Conservation (phyloP, 2,329 filamentous ascomycete genomes). For the Aureobasidium pullulans region DNA sequence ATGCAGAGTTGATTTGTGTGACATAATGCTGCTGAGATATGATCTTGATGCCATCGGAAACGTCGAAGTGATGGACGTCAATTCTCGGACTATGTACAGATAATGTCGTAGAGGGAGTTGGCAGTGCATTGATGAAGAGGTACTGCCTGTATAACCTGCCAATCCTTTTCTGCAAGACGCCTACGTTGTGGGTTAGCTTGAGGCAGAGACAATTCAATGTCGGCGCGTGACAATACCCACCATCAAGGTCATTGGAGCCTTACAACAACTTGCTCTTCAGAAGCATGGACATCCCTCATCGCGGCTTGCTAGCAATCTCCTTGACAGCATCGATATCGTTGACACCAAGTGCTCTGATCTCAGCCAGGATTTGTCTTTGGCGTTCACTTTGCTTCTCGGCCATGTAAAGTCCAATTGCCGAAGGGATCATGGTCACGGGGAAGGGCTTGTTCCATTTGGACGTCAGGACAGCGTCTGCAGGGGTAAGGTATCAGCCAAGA, state of each 20-base stretch:
- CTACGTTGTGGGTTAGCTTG: neutral
- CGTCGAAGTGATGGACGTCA: too few relatives aligned
- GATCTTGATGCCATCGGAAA: too few relatives aligned
- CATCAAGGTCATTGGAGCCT: neutral
- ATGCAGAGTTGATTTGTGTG: too few relatives aligned
- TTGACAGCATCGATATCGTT: conserved; percentile 15
- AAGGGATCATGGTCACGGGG: conserved; percentile 25
- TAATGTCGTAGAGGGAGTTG: neutral
- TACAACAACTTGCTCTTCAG: neutral
- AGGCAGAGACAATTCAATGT: neutral
- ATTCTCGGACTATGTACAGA: neutral
- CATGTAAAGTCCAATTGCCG: conserved; percentile 25
- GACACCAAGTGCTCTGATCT: conserved; percentile 22
- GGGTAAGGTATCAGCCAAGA: neutral
- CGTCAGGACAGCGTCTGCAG: conserved; percentile 22
- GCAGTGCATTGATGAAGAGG: too few relatives aligned
- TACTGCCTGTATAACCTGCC: too few relatives aligned
- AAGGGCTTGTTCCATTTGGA: conserved; percentile 29
- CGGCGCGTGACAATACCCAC: neutral
- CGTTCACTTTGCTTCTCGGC: conserved; percentile 25
- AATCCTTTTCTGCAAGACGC: neutral
- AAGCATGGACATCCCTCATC: neutral
- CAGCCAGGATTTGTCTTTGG: conserved; percentile 22
- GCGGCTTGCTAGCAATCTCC: conserved; percentile 11
- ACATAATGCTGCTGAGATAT: too few relatives aligned